Evolutionary conservation across 805 yeast genomes (phyloP), one percentile per base, ranked within the genome.

Genomic region (Geotrichum ghanense): DNA sequence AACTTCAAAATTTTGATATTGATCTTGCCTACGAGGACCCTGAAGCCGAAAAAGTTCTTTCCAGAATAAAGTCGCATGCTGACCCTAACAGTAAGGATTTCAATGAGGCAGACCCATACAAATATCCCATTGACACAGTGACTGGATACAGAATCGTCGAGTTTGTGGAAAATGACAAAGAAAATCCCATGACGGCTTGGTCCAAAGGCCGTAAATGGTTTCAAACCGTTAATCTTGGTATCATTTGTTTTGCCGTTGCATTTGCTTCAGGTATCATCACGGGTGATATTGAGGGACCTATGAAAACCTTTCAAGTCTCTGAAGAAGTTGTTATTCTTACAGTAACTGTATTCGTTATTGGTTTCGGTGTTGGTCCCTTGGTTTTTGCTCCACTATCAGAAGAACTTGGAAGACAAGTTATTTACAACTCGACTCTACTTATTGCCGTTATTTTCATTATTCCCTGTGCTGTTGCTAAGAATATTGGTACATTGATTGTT

Each of bases 221-320:
- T 42, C 69, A 79, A 34, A 73, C 86, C 0, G 41, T 70, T 41
- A 63, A 76, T 6, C 68, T 80, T 7, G 78, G 85, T 1, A 12
- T 67, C 5, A 67, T 79, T 3, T 74, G 85, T 41, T 68, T 81
- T 48, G 72, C 77, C 46, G 76, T 81, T 39, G 81, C 89, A 0
- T 71, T 81, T 62, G 75, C 83, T 4, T 81, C 88, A 0, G 82
- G 87, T 0, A 70, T 76, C 42, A 83, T 81, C 71, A 72, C 85
- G 2, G 70, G 79, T 51, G 83, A 79, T 12, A 68, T 79, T 2
- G 71, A 69, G 0, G 73, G 76, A 31, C 69, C 80, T 22, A 62
- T 63, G 60, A 60, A 52, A 2, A 61, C 66, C 26, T 79, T 79
- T 55, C 62, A 66, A 22, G 71, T 78, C 1, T 72, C 81, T 1